Conservation (phyloP, 805 yeast species). For the Candida alai region DNA sequence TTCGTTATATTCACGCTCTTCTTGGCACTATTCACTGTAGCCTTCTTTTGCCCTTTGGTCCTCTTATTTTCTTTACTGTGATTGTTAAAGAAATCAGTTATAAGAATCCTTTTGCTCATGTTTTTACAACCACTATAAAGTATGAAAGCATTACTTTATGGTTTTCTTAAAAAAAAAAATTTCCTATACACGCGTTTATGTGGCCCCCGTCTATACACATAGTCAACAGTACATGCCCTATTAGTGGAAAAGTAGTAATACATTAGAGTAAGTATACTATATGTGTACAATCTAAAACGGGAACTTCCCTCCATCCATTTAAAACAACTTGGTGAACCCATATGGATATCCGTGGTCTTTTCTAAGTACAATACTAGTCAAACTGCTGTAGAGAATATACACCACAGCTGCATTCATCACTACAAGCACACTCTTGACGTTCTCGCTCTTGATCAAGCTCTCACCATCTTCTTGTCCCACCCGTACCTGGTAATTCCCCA, state of each 20-base stretch:
- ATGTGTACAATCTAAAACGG: too few relatives aligned
- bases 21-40: not conserved
- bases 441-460: slow-evolving; percentile 18
- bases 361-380: slow-evolving; percentile 40
- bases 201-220: too few relatives aligned
- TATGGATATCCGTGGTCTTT: slow-evolving; percentile 52
- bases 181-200: too few relatives aligned
- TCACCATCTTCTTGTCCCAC: too few relatives aligned
- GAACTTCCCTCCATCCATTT: too few relatives aligned
- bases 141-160: too few relatives aligned
- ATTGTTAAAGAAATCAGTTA: slow-evolving; percentile 9
- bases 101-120: slow-evolving; percentile 10
- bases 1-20: slow-evolving; percentile 2
- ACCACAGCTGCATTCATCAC: slow-evolving; percentile 19
- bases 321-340: slow-evolving; percentile 27
- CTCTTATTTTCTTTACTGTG: not conserved
- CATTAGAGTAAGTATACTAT: too few relatives aligned
- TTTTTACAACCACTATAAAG: too few relatives aligned
- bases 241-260: too few relatives aligned
- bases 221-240: too few relatives aligned
- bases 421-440: slow-evolving; percentile 14
- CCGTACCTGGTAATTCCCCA: slow-evolving; percentile 31
- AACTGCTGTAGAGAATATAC: slow-evolving; percentile 39
- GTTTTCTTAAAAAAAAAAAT: too few relatives aligned
- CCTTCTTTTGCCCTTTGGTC: too few relatives aligned